Base-by-base conservation (phyloP, 345 rosid species). In the Hypericum androsaemum region DNA sequence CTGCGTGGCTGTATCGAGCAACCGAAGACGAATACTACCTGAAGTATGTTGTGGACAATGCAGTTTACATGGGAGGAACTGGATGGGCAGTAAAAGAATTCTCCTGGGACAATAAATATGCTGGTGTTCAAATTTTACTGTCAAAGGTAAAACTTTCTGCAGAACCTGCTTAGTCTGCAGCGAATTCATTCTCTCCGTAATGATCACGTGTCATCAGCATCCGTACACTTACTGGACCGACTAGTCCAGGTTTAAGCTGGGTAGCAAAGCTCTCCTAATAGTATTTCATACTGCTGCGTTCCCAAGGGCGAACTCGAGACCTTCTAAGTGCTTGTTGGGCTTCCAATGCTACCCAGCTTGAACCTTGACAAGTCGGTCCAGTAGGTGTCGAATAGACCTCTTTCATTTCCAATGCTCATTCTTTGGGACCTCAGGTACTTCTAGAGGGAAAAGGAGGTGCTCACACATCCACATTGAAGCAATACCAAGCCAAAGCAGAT, bases 31-130 rank as follows among this genome's bases (percentile, higher is more conserved):
- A 80, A 28, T 73, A 72, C 49, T 86, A 83, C 80, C 68, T 86
- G 56, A 81, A 78, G 54, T 86, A 89, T 15, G 74, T 70, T 8
- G 47, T 78, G 12, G 75, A 86, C 63, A 89, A 89, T 48, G 88
- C 82, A 9, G 86, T 58, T 10, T 73, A 75, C 72, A 77, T 89
- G 95, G 95, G 97, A 0, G 94, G 97, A 71, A 86, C 83, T 22
- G 83, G 94, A n/a, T 85, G 92, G 88, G 89, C 85, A 12, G 71
- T 83, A 56, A 83, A 81, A 58, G 95, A 89, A 22, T 86, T 89
- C 77, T 83, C 88, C n/a, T 89, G 95, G 97, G 95, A 89, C 72
- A 83, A 70, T 78, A 86, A 89, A 28, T 85, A 83, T 56, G 97
- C 87, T 3, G 97, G 95, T 50, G 77, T 86, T 37, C 97, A 89